These are phyloP conservation scores for Chaetomiaceae sp. DNA, from an alignment of 2,329 filamentous ascomycete genomes.

Conservation along the genomic window DNA sequence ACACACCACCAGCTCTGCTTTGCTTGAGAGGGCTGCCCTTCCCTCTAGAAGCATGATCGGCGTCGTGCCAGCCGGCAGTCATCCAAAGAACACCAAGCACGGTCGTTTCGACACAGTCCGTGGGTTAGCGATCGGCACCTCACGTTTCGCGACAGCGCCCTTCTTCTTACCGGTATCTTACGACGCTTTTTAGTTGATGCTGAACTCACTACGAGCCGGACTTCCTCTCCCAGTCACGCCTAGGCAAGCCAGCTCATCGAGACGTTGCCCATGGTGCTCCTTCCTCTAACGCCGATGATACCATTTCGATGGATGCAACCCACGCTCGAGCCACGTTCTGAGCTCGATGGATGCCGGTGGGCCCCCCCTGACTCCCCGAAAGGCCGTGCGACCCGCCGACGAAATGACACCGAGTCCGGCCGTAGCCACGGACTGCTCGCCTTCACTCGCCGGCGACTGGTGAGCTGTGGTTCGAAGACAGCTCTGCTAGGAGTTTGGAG, in stretches of 20 bases:
- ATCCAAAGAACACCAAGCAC: not conserved
- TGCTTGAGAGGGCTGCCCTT: no score
- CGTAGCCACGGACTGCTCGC: constrained; percentile 11
- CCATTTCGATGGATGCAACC: not conserved
- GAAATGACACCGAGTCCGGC: constrained; percentile 11
- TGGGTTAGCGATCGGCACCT: not conserved
- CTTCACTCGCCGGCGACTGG: not conserved
- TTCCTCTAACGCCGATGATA: not conserved
- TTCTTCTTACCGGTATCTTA: not conserved
- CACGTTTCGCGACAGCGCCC: not conserved
- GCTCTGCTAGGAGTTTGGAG: no score
- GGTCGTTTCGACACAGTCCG: not conserved
- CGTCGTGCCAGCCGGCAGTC: not conserved
- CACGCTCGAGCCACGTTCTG: not conserved
- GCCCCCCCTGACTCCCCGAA: constrained; percentile 2
- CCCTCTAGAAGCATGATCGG: constrained; percentile 1
- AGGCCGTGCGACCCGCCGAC: constrained; percentile 14
- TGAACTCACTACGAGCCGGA: no score
- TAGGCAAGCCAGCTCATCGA: not conserved
- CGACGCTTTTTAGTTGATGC: not conserved
- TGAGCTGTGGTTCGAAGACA: not conserved
- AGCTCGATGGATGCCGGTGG: constrained; percentile 9
- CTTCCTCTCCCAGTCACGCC: no score
- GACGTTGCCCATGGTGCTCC: not conserved
- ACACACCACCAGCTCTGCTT: no score